phyloP scores from a whole-genome alignment of 345 rosid species.

The Populus euphratica region DNA sequence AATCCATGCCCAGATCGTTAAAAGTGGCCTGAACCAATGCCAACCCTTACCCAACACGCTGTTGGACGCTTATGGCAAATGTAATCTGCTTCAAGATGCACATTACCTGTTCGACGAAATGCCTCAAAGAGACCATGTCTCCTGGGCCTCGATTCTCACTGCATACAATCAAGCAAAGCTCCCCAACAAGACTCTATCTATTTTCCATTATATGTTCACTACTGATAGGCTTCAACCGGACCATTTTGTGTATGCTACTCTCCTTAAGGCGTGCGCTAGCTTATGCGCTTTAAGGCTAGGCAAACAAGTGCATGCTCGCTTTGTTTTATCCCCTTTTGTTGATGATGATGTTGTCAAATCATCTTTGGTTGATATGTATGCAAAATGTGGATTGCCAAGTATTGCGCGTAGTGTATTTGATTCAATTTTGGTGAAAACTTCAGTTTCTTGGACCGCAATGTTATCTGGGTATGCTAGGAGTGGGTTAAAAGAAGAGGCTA shows the following conservation, averaged over 20 bases:
- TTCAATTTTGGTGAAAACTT: conserved; percentile 43
- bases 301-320: conserved; percentile 59
- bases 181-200: conserved; percentile 46
- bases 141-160: conserved; percentile 71
- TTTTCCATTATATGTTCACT: conserved; percentile 37
- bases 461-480: conserved; percentile 60
- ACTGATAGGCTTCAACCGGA: conserved; percentile 47
- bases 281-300: conserved; percentile 48
- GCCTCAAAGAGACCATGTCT: conserved; percentile 53
- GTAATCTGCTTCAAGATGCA: conserved; percentile 41
- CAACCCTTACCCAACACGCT: conserved; percentile 44
- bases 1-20: conserved; percentile 52
- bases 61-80: conserved; percentile 49
- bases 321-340: conserved; percentile 40
- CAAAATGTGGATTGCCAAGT: conserved; percentile 50
- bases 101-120: conserved; percentile 54
- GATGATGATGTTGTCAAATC: conserved; percentile 67
- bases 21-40: conserved; percentile 38
- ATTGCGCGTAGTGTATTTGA: conserved; percentile 49
- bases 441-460: conserved; percentile 63
- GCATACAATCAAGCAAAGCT: conserved; percentile 50
- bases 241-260: conserved; percentile 58
- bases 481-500: conserved; percentile 56
- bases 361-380: conserved; percentile 71
- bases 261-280: conserved; percentile 60